Evolutionary conservation across 768 basidiomycete species (phyloP).

Genomic region (Leccinum sublutescens): DNA sequence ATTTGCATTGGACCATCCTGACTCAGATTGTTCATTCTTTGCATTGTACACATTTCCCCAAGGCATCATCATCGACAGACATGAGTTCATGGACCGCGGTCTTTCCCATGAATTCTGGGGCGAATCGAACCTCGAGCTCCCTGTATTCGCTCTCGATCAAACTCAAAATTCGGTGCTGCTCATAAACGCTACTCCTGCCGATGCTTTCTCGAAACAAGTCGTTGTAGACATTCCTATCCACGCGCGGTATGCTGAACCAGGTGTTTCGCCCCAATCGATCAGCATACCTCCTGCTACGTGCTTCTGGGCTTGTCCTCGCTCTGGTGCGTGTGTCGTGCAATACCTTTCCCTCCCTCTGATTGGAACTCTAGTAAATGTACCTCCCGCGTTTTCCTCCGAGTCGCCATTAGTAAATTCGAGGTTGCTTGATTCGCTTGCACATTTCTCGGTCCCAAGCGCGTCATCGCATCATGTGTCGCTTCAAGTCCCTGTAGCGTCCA

Average conservation of each 20-base stretch:
- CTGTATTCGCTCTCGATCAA: conserved; percentile 36
- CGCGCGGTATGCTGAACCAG: conserved; percentile 40
- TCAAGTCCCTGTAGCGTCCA: conserved; percentile 36
- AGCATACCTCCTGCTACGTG: conserved; percentile 26
- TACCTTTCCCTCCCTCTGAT: conserved; percentile 7
- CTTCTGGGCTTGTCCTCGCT: conserved; percentile 33
- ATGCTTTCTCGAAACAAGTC: conserved; percentile 8
- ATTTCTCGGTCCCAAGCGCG: conserved; percentile 18
- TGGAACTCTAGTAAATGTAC: conserved; percentile 3
- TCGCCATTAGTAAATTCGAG: conserved; percentile 21
- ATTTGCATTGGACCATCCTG: conserved; percentile 13
- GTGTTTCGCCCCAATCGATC: conserved; percentile 19
- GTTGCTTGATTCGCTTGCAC: conserved; percentile 18
- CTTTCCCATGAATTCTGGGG: conserved; percentile 38
- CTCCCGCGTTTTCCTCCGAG: conserved; percentile 10
- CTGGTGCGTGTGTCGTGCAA: conserved; percentile 18
- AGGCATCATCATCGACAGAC: conserved; percentile 42
- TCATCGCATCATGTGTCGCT: conserved; percentile 9
- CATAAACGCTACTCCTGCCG: conserved; percentile 24
- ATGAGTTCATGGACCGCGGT: conserved; percentile 38
- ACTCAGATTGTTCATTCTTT: conserved; percentile 29
- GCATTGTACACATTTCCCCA: conserved; percentile 38
- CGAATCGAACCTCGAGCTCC: conserved; percentile 42
- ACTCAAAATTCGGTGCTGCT: conserved; percentile 31
- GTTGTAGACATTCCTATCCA: conserved; percentile 42